These are phyloP conservation scores for Suhomyces ambrosiae DNA, from an alignment of 1,139 yeast species.

Conservation along the genomic window DNA sequence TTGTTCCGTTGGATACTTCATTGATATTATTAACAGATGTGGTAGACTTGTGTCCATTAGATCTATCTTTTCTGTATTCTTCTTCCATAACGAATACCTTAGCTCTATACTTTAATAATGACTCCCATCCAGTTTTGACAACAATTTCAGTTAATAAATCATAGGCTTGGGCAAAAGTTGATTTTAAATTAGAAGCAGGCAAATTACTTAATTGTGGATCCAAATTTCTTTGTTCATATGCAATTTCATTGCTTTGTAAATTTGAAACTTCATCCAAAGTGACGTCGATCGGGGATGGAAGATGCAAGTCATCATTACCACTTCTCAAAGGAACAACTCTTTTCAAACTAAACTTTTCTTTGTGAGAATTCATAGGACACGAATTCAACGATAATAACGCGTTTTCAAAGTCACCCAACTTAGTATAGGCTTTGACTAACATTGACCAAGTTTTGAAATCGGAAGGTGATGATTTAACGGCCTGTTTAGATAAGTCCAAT, in stretches of 20 bases:
- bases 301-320: conserved; percentile 57
- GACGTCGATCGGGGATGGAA: conserved; percentile 82
- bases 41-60: conserved; percentile 6
- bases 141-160: conserved; percentile 76
- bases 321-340: conserved; percentile 63
- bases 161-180: conserved; percentile 80
- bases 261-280: conserved; percentile 63
- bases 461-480: conserved; percentile 81
- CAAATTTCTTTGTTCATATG: conserved; percentile 54
- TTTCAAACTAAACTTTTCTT: conserved; percentile 56
- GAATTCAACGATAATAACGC: conserved; percentile 86
- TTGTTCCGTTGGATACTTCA: conserved; percentile 12
- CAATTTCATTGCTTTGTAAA: conserved; percentile 54
- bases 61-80: conserved; percentile 63
- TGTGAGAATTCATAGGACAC: conserved; percentile 84
- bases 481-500: conserved; percentile 66
- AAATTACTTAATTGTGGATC: conserved; percentile 71
- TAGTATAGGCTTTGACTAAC: conserved; percentile 71
- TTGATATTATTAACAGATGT: conserved; percentile 5
- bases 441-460: conserved; percentile 84
- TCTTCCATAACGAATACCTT: conserved; percentile 94
- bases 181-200: conserved; percentile 75
- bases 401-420: conserved; percentile 66
- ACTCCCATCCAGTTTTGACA: conserved; percentile 83
- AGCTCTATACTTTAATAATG: conserved; percentile 75